Conservation (phyloP, 1,139 yeast genomes). For the Scheffersomyces quercinus region DNA sequence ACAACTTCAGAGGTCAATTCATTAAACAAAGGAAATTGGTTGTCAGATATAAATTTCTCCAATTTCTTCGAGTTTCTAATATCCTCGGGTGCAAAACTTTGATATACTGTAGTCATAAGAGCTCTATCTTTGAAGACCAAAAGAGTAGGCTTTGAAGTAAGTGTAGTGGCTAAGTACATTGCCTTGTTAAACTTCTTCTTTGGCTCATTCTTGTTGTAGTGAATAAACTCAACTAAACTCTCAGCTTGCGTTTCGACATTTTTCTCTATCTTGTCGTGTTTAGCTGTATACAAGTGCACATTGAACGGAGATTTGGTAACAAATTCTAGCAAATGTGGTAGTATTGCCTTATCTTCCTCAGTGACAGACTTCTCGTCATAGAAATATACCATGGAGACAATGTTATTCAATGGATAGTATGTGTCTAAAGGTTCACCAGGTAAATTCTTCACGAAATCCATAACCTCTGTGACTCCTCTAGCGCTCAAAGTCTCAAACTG, state of each 20-base stretch:
- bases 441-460: conserved; percentile 38
- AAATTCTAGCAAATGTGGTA: conserved; percentile 60
- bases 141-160: conserved; percentile 62
- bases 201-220: conserved; percentile 35
- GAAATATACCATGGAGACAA: conserved; percentile 52
- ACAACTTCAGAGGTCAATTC: conserved; percentile 48
- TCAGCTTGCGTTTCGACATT: conserved; percentile 45
- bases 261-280: conserved; percentile 43
- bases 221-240: conserved; percentile 40
- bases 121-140: conserved; percentile 59
- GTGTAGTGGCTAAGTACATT: conserved; percentile 49
- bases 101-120: conserved; percentile 52
- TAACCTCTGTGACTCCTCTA: conserved; percentile 37
- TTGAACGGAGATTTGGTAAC: conserved; percentile 57
- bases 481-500: conserved; percentile 42
- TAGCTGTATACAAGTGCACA: conserved; percentile 52
- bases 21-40: conserved; percentile 51
- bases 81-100: conserved; percentile 64
- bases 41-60: conserved; percentile 47
- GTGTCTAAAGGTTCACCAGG: conserved; percentile 32
- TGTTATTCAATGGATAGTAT: conserved; percentile 44
- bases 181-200: conserved; percentile 40
- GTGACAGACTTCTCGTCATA: conserved; percentile 53
- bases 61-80: conserved; percentile 51
- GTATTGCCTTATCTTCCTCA: conserved; percentile 59